phyloP scores from a whole-genome alignment of 345 rosid species.

The Toxicodendron radicans region DNA sequence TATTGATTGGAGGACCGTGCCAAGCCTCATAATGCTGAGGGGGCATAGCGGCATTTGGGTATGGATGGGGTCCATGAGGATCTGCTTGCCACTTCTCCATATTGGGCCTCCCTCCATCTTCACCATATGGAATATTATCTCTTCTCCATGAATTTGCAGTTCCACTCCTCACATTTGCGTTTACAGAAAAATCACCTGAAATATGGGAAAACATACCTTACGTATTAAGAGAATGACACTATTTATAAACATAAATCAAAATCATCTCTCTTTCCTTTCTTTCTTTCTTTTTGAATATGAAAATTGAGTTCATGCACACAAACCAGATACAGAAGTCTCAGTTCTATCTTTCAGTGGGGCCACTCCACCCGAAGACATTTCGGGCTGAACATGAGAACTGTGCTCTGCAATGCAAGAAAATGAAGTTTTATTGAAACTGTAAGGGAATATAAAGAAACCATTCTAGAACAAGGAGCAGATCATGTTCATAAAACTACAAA shows the following conservation, averaged over 20 bases:
- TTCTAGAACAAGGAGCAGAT: neutral
- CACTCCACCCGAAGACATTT: slow-evolving; percentile 53
- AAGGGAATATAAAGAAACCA: neutral
- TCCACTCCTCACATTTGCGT: slow-evolving; percentile 41
- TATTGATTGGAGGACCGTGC: slow-evolving; percentile 82
- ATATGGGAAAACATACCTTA: slow-evolving; percentile 5
- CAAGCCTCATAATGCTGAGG: slow-evolving; percentile 75
- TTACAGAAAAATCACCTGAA: slow-evolving; percentile 47
- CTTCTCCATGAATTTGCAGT: slow-evolving; percentile 64
- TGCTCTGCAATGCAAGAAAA: slow-evolving; percentile 47
- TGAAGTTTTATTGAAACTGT: neutral
- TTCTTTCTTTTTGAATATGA: neutral
- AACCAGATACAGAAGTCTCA: slow-evolving; percentile 48
- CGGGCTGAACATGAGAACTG: slow-evolving; percentile 47
- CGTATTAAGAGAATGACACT: neutral
- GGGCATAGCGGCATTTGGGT: slow-evolving; percentile 54
- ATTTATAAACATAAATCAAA: neutral
- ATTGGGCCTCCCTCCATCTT: slow-evolving; percentile 55
- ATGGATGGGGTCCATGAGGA: slow-evolving; percentile 57
- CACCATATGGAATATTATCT: slow-evolving; percentile 51
- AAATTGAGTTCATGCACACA: slow-evolving; percentile 23
- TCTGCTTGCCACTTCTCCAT: slow-evolving; percentile 73
- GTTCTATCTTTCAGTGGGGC: slow-evolving; percentile 41
- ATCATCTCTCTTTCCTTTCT: neutral
- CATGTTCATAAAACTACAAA: neutral